Conservation (phyloP, 352 stramenopile genomes). For the Phytophthora palmivora region DNA sequence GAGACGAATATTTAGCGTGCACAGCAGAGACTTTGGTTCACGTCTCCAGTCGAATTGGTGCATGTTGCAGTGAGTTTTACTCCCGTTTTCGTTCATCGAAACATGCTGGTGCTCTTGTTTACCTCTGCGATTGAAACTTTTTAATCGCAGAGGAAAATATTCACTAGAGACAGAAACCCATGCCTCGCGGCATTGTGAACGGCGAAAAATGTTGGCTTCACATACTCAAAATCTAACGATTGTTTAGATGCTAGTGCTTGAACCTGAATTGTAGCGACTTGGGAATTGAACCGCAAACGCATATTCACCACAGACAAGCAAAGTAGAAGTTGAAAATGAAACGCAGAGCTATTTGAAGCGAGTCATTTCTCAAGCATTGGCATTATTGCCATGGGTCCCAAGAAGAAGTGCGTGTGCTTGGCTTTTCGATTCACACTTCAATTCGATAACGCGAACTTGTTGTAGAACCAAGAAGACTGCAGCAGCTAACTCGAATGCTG, state of each 20-base stretch:
- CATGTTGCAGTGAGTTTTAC: slow-evolving; percentile 24
- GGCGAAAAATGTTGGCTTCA: neutral
- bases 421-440: neutral
- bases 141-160: slow-evolving; percentile 24
- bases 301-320: too few species aligned
- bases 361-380: neutral
- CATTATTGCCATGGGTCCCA: slow-evolving; percentile 48
- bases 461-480: slow-evolving; percentile 37
- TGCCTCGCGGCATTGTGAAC: slow-evolving; percentile 12
- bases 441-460: neutral
- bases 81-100: slow-evolving; percentile 23
- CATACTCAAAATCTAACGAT: too few species aligned
- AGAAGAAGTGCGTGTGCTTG: slow-evolving; percentile 44
- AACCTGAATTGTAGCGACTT: too few species aligned
- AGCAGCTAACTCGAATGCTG: slow-evolving; percentile 43
- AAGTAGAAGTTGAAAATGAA: slow-evolving; percentile 3
- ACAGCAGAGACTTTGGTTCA: slow-evolving; percentile 2
- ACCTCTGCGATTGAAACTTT: too few species aligned
- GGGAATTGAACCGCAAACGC: too few species aligned
- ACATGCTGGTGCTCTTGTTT: slow-evolving; percentile 8
- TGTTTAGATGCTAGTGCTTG: too few species aligned
- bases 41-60: slow-evolving; percentile 17
- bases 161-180: slow-evolving; percentile 22
- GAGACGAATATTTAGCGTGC: slow-evolving; percentile 36
- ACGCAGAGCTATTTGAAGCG: slow-evolving; percentile 19